Conservation (phyloP, 1,139 yeast genomes). For the Sugiyamaella paludigena region DNA sequence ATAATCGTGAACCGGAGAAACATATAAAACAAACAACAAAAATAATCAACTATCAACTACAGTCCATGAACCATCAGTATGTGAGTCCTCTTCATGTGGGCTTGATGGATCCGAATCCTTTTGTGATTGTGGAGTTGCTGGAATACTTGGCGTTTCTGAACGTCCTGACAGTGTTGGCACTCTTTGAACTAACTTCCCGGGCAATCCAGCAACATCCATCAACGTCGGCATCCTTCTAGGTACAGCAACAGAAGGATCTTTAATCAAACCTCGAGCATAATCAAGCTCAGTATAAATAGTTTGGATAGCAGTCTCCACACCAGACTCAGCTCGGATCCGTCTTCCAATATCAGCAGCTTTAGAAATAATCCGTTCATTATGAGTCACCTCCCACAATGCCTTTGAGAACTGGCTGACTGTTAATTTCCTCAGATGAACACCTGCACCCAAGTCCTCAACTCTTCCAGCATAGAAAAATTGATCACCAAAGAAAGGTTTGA, state of each 20-base stretch:
- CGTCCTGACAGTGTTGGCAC: slow-evolving; percentile 2
- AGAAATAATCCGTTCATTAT: slow-evolving; percentile 61
- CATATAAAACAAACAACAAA: slow-evolving; percentile 5
- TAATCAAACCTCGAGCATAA: slow-evolving; percentile 50
- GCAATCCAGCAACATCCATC: slow-evolving; percentile 15
- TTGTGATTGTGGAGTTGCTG: neutral
- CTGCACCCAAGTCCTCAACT: slow-evolving; percentile 89
- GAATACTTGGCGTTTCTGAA: neutral
- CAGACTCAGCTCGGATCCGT: slow-evolving; percentile 66
- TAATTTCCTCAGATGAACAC: slow-evolving; percentile 65
- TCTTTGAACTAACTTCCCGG: slow-evolving; percentile 10
- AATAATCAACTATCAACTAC: slow-evolving; percentile 14
- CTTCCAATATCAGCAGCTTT: slow-evolving; percentile 64
- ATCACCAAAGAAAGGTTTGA: slow-evolving; percentile 95
- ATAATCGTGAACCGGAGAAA: slow-evolving; percentile 1
- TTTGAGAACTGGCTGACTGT: slow-evolving; percentile 60
- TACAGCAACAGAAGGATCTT: slow-evolving; percentile 6
- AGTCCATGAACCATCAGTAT: slow-evolving; percentile 28
- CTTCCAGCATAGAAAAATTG: slow-evolving; percentile 88
- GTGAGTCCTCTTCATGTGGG: slow-evolving; percentile 12
- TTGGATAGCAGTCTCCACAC: slow-evolving; percentile 74
- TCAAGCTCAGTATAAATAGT: slow-evolving; percentile 75
- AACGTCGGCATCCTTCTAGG: slow-evolving; percentile 9
- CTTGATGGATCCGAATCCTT: neutral
- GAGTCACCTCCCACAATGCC: slow-evolving; percentile 67